Base-by-base conservation (phyloP, 805 yeast species). In the Saturnispora kantuleensis region DNA sequence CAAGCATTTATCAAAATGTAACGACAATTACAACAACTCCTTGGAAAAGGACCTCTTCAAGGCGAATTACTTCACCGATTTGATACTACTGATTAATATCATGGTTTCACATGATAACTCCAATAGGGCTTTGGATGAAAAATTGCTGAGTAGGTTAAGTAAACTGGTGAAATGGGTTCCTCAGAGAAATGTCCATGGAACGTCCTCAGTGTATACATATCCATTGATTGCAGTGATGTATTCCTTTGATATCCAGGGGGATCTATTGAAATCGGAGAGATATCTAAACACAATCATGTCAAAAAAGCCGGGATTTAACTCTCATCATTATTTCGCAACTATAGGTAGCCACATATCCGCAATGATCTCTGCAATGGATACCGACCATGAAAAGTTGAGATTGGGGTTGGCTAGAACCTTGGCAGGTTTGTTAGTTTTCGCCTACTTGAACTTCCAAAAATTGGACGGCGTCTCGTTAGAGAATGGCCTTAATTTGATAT, bases 11-110 rank as follows among this genome's bases (percentile, higher is more conserved):
- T 55, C 42, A 29, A 65, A 65, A 42, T 57, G 62, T 28, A 54
- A 59, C 40, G 68, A 62, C 40, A 58, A 63, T 35, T 62, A 60
- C 45, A 62, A 61, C 35, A 47, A 58, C 1, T 54, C 62, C 10
- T 56, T 63, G 18, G 65, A 61, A 28, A 53, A 55, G 30, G 53
- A 57, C 4, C 41, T 51, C 5, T 63, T 63, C 47, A 56, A 44
- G 26, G 65, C 67, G 0, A 59, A 55, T 41, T 65, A 62, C 42
- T 56, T 63, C 36, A 55, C 60, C 5, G 64, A 60, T 45, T 47
- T 60, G 52, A 50, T 57, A 5, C 45, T 55, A 32, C 48, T 63
- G 31, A 50, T 58, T 10, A 63, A 63, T 43, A 53, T 59, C 9
- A 54, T 64, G 5, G 42, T 61, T 12, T 50, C 55, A 1, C 54